Evolutionary conservation across 345 rosid species (phyloP), one percentile per base, ranked within the genome.

Genomic region (Euphorbia tirucalli): DNA sequence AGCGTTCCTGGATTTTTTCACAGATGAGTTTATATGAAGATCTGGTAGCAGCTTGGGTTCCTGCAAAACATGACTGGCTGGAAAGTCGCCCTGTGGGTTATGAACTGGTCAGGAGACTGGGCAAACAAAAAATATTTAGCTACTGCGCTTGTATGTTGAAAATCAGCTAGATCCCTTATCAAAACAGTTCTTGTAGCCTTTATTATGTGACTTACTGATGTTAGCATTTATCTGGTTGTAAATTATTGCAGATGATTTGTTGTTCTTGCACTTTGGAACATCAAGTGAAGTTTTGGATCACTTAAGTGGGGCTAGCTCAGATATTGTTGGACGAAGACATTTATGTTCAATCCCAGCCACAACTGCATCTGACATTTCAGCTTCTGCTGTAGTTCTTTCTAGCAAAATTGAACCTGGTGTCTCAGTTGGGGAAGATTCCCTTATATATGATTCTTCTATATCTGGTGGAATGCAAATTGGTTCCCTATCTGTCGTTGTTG

Each of bases 1-100:
- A 44, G 8, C 35, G 68, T 63, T 61, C 52, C 61, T 57, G 39
- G 63, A 30, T 39, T 70, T 71, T 70, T 71, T 50, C 79, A 77
- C 85, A 90, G 99, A 85, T 95, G 93, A 95, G 96, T 86, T 89
- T 95, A 77, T 95, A 95, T 81, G 99, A 95, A 83, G 99, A 95
- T 84, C 80, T 95, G 81, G 97, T 89, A 52, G 99, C 96, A 31
- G 97, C 97, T 71, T 95, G 99, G 99, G 99, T 95, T 35, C 97
- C 97, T 10, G 83, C 85, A 67, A 89, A 90, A 84, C 97, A 95
- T 85, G 91, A 84, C 61, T 92, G 99, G 97, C 81, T 95, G 68
- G 75, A 73, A 66, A 72, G 65, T 70, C 89, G 91, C 28, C 93
- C 96, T 64, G 55, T 87, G 74, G 97, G 99, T 44, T 77, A 89